These are phyloP conservation scores for Schoenoplectus triqueter DNA, from an alignment of 202 grass and related monocot species.

Conservation along the genomic window DNA sequence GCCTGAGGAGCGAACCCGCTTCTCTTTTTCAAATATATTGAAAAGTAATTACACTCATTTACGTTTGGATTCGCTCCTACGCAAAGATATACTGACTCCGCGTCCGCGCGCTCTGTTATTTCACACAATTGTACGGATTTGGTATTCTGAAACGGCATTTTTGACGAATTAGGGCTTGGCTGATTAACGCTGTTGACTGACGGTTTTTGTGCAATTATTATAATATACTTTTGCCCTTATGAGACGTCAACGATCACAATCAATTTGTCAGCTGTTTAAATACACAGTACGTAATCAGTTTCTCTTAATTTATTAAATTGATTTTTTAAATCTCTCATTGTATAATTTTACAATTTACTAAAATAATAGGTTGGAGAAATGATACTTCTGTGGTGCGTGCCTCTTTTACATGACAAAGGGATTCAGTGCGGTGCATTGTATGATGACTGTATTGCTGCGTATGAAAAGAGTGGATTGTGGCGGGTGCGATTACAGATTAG, in stretches of 20 bases:
- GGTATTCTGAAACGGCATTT: neutral
- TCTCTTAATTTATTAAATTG: neutral
- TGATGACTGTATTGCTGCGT: slow-evolving; percentile 7
- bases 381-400: slow-evolving; percentile 9
- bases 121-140: neutral
- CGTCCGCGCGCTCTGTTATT: slow-evolving; percentile 25
- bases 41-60: slow-evolving; percentile 4
- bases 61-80: slow-evolving; percentile 28
- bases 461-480: neutral
- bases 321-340: neutral
- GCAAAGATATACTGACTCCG: slow-evolving; percentile 10
- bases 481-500: slow-evolving; percentile 1
- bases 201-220: slow-evolving; percentile 1
- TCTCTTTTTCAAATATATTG: neutral
- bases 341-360: neutral
- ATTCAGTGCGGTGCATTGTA: slow-evolving; percentile 17
- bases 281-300: neutral
- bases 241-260: neutral
- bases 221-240: neutral
- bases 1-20: too few species aligned
- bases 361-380: neutral
- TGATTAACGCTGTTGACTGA: neutral
- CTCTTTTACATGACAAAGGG: slow-evolving; percentile 24
- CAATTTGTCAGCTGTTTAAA: too few species aligned
- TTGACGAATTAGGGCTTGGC: neutral